Base-by-base conservation (phyloP, 2,329 filamentous ascomycete species). In the Diaporthe caulivora region DNA sequence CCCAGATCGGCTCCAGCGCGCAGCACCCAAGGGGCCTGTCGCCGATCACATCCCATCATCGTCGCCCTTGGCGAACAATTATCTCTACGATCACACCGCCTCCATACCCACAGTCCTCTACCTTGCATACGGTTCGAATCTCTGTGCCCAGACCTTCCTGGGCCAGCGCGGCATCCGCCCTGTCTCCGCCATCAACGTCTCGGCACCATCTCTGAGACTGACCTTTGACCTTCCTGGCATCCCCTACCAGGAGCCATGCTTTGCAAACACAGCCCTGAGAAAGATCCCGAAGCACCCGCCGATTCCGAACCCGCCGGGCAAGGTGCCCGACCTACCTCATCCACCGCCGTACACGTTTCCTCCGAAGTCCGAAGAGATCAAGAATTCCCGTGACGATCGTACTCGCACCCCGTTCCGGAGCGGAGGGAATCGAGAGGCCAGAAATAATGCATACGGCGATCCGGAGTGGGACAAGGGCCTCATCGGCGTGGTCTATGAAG, bases 401-500 rank as follows among this genome's bases (percentile, higher is more conserved):
- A 1, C 9, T 7, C n/a, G 13, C 17, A 11, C 47, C 17, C 42
- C 73, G 15, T 62, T 74, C 70, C 78, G 72, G 21, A 54, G 74
- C 21, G 37, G 47, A 17, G n/a, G 17, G 18, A 49, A 42, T 21
- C 21, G 7, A 34, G 7, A 24, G 2, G 5, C 7, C 21, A 31
- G 3, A 13, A 24, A 10, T 31, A 54, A 54, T 58, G 67, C 37
- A 76, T 85, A 88, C 78, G 89, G 90, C 78, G 85, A 89, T 70
- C 85, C 82, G 11, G 79, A 84, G 70, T 97, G 95, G 95, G 86
- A 91, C 76, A 95, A 95, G 79, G 94, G 94, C 6, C 88, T 99
- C 2, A 90, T 98, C 53, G 97, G 97, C 31, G 95, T 98, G 21
- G 97, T 98, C 5, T 99, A 99, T 84, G 95, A 98, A 84, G 94